Evolutionary conservation across 2,329 filamentous ascomycete genomes (phyloP).

Genomic region (Colletotrichum sp.): DNA sequence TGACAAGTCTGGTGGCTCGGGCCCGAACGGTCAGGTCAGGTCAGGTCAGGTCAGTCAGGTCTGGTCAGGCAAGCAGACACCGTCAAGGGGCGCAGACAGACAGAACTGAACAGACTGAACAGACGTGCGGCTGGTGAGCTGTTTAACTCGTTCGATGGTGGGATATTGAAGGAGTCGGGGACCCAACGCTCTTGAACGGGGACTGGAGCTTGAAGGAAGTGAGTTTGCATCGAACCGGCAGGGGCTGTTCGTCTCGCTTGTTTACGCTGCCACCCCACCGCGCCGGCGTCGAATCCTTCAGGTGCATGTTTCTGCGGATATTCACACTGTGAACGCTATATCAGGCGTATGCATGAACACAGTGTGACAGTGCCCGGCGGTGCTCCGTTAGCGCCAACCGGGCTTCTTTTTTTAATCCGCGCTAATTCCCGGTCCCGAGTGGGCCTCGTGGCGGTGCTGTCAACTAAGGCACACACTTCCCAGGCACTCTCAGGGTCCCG

Average conservation of each 20-base stretch:
- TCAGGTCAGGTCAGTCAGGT: background rate
- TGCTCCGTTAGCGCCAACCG: background rate
- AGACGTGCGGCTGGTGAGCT: background rate
- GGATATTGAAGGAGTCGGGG: conserved; percentile 11
- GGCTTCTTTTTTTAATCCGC: conserved; percentile 16
- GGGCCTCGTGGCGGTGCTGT: conserved; percentile 9
- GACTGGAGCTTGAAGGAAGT: background rate
- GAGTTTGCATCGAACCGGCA: background rate
- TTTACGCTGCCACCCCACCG: conserved; percentile 5
- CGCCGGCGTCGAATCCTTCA: background rate
- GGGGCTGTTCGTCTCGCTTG: conserved; percentile 1
- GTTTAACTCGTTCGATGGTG: background rate
- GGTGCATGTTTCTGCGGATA: rapidly evolving
- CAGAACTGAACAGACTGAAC: background rate
- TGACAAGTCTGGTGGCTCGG: background rate
- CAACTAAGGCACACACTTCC: background rate
- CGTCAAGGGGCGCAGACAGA: background rate
- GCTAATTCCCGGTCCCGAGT: conserved; percentile 7
- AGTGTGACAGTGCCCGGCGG: background rate
- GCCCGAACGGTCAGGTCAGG: background rate
- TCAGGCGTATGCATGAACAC: background rate
- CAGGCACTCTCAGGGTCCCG: background rate
- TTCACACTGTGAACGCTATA: background rate
- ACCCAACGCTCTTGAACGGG: background rate
- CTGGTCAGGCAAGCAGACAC: background rate